Evolutionary conservation across 352 stramenopile genomes (phyloP).

Genomic region (Peronospora destructor): DNA sequence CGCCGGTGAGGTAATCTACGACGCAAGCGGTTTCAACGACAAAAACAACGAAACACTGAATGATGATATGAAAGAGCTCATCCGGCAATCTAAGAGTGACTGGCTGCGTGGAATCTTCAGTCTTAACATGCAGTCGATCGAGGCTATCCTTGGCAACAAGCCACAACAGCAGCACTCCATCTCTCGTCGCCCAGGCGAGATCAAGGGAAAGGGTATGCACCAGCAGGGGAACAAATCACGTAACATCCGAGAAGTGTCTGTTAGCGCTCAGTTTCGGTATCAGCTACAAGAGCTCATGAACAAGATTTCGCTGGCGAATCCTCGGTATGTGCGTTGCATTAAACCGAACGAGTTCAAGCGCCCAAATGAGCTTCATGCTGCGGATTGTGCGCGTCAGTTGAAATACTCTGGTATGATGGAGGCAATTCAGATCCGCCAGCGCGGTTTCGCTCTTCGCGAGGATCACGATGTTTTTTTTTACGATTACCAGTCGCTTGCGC

Average conservation of each 20-base stretch:
- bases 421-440: conserved; percentile 85
- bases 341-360: conserved; percentile 86
- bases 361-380: conserved; percentile 69
- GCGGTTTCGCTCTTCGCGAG: conserved; percentile 80
- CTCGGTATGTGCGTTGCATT: conserved; percentile 84
- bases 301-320: conserved; percentile 85
- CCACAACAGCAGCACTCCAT: conserved; percentile 61
- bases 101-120: conserved; percentile 85
- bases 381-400: conserved; percentile 78
- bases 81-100: conserved; percentile 76
- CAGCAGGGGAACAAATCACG: conserved; percentile 59
- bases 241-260: conserved; percentile 79
- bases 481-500: conserved; percentile 80
- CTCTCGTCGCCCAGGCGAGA: conserved; percentile 56
- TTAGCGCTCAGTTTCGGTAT: conserved; percentile 85
- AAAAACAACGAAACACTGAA: conserved; percentile 98
- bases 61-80: conserved; percentile 90
- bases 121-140: conserved; percentile 80
- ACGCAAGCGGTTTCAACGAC: conserved; percentile 95
- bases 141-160: conserved; percentile 68
- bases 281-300: conserved; percentile 85
- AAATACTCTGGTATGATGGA: conserved; percentile 92
- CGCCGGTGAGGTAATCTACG: conserved; percentile 95
- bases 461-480: conserved; percentile 90
- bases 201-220: conserved; percentile 28